Base-by-base conservation (phyloP, 2,329 filamentous ascomycete species). In the Aspergillus sergii region DNA sequence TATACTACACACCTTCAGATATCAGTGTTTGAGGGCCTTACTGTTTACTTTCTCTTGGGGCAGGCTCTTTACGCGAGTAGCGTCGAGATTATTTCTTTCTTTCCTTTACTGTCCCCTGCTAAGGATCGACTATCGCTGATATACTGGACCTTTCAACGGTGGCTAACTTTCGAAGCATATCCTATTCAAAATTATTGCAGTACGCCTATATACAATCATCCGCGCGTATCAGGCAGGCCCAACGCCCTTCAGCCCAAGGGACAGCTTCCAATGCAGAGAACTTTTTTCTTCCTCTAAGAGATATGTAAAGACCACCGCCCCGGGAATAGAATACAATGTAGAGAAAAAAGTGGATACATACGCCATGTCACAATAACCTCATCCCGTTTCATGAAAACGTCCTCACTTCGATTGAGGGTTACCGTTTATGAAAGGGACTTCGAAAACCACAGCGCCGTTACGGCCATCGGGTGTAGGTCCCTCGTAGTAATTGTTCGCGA, bases 381-480 rank as follows among this genome's bases (percentile, higher is more conserved):
- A 10, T 57, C 53, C 34, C 43, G 36, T 36, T 19, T 16, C 30
- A 56, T 23, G n/a, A 60, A 34, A 54, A 60, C 46, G 41, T 28
- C 60, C 54, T 63, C 53, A 53, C 56, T 56, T 62, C 19, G 55
- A 50, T 21, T 41, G 39, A n/a, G 43, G 54, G n/a, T 65, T 61
- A 43, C 59, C 54, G 41, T 74, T 69, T 57, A 67, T 65, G 54
- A 81, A 79, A 0, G 91, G 86, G 39, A 97, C 87, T 75, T 97
- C 93, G 74, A 97, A 96, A 11, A 97, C 85, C 28, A 95, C 86
- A n/a, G 91, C 91, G 8, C 92, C 92, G 74, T 97, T 97, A 68
- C 89, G 89, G 4, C 88, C 92, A 28, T 75, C 74, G 3, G 73
- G 58, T 56, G 73, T 65, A 48, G 71, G 51, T 16, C 77, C 76